A percentile compares a stretch with the other conserved stretches of the same genome.
These are phyloP conservation scores for Colletotrichum scovillei DNA, from an alignment of 2,329 filamentous ascomycete genomes.

Conservation along the genomic window DNA sequence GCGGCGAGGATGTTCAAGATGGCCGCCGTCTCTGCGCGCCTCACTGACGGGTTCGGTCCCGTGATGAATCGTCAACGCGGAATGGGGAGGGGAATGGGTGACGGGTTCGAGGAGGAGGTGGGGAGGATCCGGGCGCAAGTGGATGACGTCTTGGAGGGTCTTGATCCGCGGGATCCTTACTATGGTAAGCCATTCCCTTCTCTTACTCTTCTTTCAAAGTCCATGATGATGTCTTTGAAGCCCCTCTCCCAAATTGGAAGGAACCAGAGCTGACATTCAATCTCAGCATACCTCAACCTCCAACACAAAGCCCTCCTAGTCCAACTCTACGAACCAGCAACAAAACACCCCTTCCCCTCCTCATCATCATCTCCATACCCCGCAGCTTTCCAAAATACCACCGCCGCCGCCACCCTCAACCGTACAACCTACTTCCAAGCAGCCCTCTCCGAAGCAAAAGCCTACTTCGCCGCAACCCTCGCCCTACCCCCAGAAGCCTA, in stretches of 20 bases:
- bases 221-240: background rate
- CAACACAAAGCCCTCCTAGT: conserved; percentile 50
- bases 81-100: conserved; percentile 36
- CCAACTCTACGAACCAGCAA: conserved; percentile 53
- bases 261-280: background rate
- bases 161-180: background rate
- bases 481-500: conserved; percentile 40
- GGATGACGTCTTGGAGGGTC: conserved; percentile 32
- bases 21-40: conserved; percentile 47
- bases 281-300: conserved; percentile 35
- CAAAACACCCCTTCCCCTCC: conserved; percentile 41
- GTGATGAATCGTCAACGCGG: conserved; percentile 3
- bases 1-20: conserved; percentile 49
- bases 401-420: conserved; percentile 25
- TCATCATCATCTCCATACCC: background rate
- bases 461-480: conserved; percentile 47
- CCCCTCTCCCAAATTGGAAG: background rate
- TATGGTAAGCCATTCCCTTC: background rate
- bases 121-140: conserved; percentile 46
- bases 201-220: background rate
- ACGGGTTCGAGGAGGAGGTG: conserved; percentile 45
- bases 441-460: conserved; percentile 47
- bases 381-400: background rate
- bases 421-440: conserved; percentile 48
- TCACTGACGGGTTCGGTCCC: conserved; percentile 47